phyloP scores from a whole-genome alignment of 257 asterid species.

The Capsicum rhomboideum region DNA sequence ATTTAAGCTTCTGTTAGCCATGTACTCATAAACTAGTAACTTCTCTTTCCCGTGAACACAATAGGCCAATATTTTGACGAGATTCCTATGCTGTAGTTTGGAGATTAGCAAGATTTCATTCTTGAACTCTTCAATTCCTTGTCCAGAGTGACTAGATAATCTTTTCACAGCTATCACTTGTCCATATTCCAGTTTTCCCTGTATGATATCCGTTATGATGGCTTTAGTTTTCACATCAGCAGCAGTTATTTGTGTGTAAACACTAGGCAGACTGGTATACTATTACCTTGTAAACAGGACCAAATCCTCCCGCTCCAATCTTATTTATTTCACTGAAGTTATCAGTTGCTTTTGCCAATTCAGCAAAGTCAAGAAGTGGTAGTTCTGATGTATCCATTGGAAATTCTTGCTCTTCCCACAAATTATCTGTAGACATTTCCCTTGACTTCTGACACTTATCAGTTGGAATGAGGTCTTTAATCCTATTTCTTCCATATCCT shows the following conservation, averaged over 20 bases:
- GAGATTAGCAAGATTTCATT: constrained; percentile 18
- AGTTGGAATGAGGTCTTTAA: not conserved
- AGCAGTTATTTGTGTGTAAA: not conserved
- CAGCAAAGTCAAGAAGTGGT: constrained; percentile 45
- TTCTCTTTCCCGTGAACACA: constrained; percentile 18
- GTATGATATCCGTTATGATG: not conserved
- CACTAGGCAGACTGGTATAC: not conserved
- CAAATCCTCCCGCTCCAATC: not conserved
- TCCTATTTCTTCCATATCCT: not conserved
- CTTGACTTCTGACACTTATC: constrained; percentile 24
- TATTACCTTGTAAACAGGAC: constrained; percentile 13
- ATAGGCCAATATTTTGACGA: constrained; percentile 15
- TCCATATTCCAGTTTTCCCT: constrained; percentile 10
- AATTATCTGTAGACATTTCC: constrained; percentile 11
- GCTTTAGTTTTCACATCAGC: not conserved
- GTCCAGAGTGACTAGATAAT: constrained; percentile 23
- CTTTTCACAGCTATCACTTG: constrained; percentile 26
- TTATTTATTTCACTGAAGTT: constrained; percentile 30
- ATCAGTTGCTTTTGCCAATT: constrained; percentile 48
- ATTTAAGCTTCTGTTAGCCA: constrained; percentile 22
- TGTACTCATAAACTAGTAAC: constrained; percentile 17
- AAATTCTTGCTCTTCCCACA: not conserved
- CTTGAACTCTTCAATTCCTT: constrained; percentile 17
- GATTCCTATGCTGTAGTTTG: constrained; percentile 18
- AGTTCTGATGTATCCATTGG: constrained; percentile 49